Evolutionary conservation across 805 yeast species (phyloP), one percentile per base, ranked within the genome.

Genomic region (Myxozyma udenii): DNA sequence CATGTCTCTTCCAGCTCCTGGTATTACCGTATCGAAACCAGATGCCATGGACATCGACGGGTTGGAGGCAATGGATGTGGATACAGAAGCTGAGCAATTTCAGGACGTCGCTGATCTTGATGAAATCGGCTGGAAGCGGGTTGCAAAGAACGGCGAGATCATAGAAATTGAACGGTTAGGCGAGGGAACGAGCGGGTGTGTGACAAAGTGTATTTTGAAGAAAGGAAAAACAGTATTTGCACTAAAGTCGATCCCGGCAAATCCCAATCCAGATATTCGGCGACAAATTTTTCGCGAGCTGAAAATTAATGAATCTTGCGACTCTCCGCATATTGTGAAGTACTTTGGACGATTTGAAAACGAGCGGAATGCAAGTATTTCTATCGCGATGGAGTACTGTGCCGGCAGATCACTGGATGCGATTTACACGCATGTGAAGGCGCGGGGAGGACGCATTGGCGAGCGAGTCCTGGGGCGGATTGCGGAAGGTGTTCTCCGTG

Each of bases 351-450:
- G 96, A 57, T 93, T 87, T 64, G 74, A 87, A 58, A 83, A 85
- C 61, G 87, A 84, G 62, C 78, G 78, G 51, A 81, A 78, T 55
- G 85, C 89, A 25, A 80, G 89, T 64, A 89, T 93, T 37, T 89
- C 87, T 61, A 93, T 93, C 25, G 88, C 96, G 43, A 93, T 93
- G 98, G 98, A 93, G 68, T 93, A 80, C 67, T 93, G 95, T 89
- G 96, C 89, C 23, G 98, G 97, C 1, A 79, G 81, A 39, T 87
- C 96, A 2, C 70, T 93, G 53, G 97, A 93, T 64, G 88, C 96
- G 1, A 81, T 91, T n/a, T 89, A 91, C 71, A 84, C 84, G 62
- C 78, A 81, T 50, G 85, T 89, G 41, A 76, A 82, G 44, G 72
- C 74, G 37, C 73, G 86, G 48, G 88, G 89, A 18, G 95, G 95